Evolutionary conservation across 192 early-diverging fungal genomes (phyloP).

Genomic region (Funneliformis mosseae): DNA sequence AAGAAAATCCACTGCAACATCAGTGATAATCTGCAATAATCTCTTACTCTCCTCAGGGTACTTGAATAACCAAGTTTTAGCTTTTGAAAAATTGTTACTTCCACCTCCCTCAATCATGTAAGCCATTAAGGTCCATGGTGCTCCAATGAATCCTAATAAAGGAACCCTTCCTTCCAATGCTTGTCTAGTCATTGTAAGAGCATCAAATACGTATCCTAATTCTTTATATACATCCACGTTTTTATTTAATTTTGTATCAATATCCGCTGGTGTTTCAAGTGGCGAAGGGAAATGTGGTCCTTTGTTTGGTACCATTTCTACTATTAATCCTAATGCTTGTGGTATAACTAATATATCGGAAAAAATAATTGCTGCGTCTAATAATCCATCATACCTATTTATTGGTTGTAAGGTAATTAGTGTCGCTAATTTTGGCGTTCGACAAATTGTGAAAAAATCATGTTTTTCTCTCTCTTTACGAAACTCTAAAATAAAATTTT

Average conservation of each 20-base stretch:
- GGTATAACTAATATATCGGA: constrained; percentile 98
- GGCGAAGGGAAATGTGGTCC: constrained; percentile 92
- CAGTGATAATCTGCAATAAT: constrained; percentile 80
- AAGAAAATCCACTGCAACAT: constrained; percentile 83
- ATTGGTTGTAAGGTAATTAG: constrained; percentile 97
- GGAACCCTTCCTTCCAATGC: constrained; percentile 84
- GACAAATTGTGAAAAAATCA: constrained; percentile 96
- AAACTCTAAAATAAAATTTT: constrained; percentile 68
- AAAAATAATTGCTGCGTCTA: constrained; percentile 98
- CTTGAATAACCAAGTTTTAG: constrained; percentile 89
- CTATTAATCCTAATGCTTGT: constrained; percentile 92
- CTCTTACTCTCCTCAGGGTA: constrained; percentile 73
- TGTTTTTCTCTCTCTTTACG: constrained; percentile 76
- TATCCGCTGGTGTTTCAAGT: constrained; percentile 69
- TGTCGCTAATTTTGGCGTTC: constrained; percentile 88
- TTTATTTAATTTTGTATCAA: constrained; percentile 58
- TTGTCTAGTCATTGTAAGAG: constrained; percentile 90
- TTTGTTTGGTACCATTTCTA: constrained; percentile 90
- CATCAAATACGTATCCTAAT: constrained; percentile 90
- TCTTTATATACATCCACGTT: constrained; percentile 73
- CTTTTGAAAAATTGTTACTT: constrained; percentile 85
- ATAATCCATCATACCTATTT: constrained; percentile 83
- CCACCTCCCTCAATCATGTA: constrained; percentile 99
- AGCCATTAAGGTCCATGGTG: constrained; percentile 98
- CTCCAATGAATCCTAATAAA: constrained; percentile 94